These are phyloP conservation scores for Vaccinium myrtillus DNA, from an alignment of 148 eudicot species.

Conservation along the genomic window DNA sequence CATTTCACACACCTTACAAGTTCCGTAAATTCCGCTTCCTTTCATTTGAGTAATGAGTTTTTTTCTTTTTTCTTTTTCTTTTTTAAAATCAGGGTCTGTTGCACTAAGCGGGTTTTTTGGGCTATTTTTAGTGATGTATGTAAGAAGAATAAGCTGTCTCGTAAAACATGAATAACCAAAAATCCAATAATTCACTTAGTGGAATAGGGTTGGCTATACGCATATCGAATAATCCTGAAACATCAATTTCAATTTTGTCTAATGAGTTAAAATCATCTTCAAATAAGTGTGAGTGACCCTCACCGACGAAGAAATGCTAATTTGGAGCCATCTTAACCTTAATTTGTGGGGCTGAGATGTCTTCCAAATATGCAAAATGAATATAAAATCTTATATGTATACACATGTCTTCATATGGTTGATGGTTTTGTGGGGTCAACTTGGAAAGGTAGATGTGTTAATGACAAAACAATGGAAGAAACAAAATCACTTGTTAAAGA, in stretches of 20 bases:
- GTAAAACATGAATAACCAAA: no score
- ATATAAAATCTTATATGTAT: neutral
- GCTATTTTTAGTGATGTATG: no score
- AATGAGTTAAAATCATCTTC: neutral
- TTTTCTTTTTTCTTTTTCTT: no score
- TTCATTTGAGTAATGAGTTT: neutral
- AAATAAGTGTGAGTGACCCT: neutral
- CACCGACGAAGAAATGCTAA: neutral
- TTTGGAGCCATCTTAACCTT: conserved; percentile 11
- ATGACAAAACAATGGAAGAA: conserved; percentile 5
- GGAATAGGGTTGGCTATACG: no score
- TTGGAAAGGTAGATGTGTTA: neutral
- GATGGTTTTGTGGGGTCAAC: neutral
- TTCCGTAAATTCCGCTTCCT: neutral
- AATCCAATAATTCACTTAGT: no score
- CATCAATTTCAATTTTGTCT: no score
- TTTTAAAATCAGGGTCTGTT: no score
- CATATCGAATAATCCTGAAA: no score
- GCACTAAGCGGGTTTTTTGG: no score
- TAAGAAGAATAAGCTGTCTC: no score
- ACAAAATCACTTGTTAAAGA: conserved; percentile 20
- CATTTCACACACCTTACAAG: neutral
- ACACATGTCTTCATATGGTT: neutral
- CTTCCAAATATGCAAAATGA: neutral
- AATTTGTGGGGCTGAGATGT: conserved; percentile 12